Conservation (phyloP, 2,329 filamentous ascomycete species). For the Monilinia fructicola region DNA sequence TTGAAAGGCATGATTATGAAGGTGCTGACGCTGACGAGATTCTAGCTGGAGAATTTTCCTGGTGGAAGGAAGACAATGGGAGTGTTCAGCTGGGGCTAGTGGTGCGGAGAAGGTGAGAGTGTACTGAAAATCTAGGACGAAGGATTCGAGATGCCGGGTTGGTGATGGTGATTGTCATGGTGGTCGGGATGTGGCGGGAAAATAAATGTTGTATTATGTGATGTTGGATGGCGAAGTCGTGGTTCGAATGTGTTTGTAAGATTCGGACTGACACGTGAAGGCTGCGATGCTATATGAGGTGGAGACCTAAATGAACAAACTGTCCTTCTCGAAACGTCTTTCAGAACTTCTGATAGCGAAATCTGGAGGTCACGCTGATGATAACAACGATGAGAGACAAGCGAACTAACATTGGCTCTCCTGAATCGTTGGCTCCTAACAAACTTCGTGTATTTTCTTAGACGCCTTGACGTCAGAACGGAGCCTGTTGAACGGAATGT, state of each 20-base stretch:
- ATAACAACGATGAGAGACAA: conserved; percentile 6
- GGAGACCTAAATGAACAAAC: conserved; percentile 5
- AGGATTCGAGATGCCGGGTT: not conserved
- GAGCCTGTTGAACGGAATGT: not conserved
- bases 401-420: conserved; percentile 1
- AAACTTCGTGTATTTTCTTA: not conserved
- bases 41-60: not conserved
- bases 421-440: not conserved
- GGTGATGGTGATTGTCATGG: too few relatives aligned
- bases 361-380: not conserved
- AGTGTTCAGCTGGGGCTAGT: not conserved
- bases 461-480: conserved; percentile 11
- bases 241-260: not conserved
- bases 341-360: not conserved
- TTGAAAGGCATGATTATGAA: not conserved
- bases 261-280: not conserved
- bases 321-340: not conserved
- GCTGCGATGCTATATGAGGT: not conserved
- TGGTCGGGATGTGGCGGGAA: too few relatives aligned
- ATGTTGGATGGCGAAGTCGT: not conserved
- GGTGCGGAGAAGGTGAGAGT: not conserved
- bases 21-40: not conserved
- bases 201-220: not conserved
- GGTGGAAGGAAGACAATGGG: not conserved
- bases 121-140: not conserved